These are phyloP conservation scores for Cicer yamashitae DNA, from an alignment of 306 rosid species.

Conservation along the genomic window DNA sequence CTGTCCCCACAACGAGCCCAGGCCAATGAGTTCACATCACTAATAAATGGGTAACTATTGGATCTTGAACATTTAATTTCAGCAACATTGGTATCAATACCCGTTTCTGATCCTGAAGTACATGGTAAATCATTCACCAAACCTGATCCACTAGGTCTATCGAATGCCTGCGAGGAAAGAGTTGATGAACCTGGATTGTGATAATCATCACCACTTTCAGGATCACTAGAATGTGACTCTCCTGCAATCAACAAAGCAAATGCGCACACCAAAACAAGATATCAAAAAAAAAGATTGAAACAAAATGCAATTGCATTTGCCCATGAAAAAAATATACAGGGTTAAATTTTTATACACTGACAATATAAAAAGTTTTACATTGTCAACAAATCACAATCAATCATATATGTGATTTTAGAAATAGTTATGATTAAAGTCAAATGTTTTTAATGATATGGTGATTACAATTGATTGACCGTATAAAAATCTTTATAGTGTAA, in stretches of 20 bases:
- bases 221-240: constrained; percentile 46
- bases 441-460: no score
- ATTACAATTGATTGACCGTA: no score
- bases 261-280: constrained; percentile 29
- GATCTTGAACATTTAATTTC: constrained; percentile 55
- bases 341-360: no score
- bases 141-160: constrained; percentile 48
- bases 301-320: constrained; percentile 5
- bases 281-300: constrained; percentile 20
- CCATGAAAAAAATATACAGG: background rate
- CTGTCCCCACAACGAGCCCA: constrained; percentile 79
- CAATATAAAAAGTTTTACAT: no score
- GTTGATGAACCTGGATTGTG: constrained; percentile 49
- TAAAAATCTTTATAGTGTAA: no score
- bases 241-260: constrained; percentile 55
- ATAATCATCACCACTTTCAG: constrained; percentile 44
- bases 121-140: constrained; percentile 55
- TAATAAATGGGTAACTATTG: constrained; percentile 58
- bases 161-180: constrained; percentile 45
- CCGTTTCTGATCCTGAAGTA: constrained; percentile 55
- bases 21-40: constrained; percentile 79
- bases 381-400: no score
- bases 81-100: constrained; percentile 48
- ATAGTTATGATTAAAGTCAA: no score
- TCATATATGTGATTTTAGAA: no score